phyloP scores from a whole-genome alignment of 1,139 yeast species.

The Sugiyamaella castrensis region DNA sequence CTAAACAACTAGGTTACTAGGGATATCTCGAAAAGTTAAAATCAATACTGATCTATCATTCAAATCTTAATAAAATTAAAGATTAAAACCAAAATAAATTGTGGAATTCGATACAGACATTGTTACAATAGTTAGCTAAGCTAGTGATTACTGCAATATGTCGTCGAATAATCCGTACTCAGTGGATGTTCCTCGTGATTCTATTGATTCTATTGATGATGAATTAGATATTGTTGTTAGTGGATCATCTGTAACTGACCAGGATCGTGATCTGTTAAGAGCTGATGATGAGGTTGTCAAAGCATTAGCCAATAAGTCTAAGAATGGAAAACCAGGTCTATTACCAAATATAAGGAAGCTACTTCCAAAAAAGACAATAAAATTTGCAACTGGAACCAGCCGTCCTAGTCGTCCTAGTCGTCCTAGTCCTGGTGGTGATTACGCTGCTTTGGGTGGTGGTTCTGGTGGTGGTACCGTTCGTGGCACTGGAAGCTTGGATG shows the following conservation, averaged over 20 bases:
- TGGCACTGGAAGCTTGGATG: slow-evolving; percentile 13
- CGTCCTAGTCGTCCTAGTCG: slow-evolving; percentile 1
- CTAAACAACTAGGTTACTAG: too few species aligned
- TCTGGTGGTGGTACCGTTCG: slow-evolving; percentile 2
- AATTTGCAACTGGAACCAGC: slow-evolving; percentile 11
- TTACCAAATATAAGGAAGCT: slow-evolving; percentile 14
- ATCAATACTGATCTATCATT: too few species aligned
- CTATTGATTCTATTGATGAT: slow-evolving; percentile 26
- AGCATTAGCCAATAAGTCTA: slow-evolving; percentile 22
- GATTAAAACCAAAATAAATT: too few species aligned
- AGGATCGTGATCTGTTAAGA: slow-evolving; percentile 30
- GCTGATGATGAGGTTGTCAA: slow-evolving; percentile 33
- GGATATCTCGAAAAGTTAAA: too few species aligned
- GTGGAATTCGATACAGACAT: too few species aligned
- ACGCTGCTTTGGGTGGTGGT: slow-evolving; percentile 8
- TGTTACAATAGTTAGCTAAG: too few species aligned
- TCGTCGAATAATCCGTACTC: neutral
- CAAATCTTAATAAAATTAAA: too few species aligned
- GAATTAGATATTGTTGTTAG: slow-evolving; percentile 31
- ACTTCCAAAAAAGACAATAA: slow-evolving; percentile 21
- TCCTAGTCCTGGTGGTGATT: slow-evolving; percentile 10
- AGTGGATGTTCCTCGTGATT: slow-evolving; percentile 14
- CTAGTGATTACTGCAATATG: too few species aligned
- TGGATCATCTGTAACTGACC: slow-evolving; percentile 26
- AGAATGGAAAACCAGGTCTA: slow-evolving; percentile 5